Evolutionary conservation across 768 basidiomycete genomes (phyloP).

Genomic region (Trametes villosa): DNA sequence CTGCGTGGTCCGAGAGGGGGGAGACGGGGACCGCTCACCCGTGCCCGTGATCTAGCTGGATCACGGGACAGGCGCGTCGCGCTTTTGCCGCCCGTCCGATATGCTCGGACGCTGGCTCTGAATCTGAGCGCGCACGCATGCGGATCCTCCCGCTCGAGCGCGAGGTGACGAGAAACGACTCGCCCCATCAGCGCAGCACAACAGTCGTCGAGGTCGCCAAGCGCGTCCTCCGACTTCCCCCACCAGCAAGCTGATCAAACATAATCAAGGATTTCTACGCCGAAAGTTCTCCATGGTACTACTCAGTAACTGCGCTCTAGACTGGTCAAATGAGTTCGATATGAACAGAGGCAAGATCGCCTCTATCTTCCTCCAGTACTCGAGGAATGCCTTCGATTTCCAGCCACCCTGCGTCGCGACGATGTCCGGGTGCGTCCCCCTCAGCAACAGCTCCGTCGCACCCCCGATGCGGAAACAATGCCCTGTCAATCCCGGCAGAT

Average conservation of each 20-base stretch:
- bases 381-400: conserved; percentile 28
- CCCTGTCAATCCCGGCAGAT: conserved; percentile 2
- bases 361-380: conserved; percentile 28
- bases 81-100: too few species aligned
- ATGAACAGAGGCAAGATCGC: conserved; percentile 16
- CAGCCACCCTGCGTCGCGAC: conserved; percentile 25
- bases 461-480: conserved; percentile 34
- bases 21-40: too few species aligned
- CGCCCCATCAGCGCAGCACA: conserved; percentile 1
- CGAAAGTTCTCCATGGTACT: neutral
- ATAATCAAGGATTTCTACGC: too few species aligned
- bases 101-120: too few species aligned
- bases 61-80: too few species aligned
- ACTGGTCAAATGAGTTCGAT: conserved; percentile 1
- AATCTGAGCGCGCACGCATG: too few species aligned
- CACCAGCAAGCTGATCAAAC: neutral
- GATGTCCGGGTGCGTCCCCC: conserved; percentile 25
- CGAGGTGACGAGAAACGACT: neutral
- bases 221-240: neutral
- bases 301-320: neutral
- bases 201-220: conserved; percentile 1
- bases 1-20: too few species aligned
- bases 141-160: conserved; percentile 7
- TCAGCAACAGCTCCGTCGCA: conserved; percentile 20
- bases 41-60: too few species aligned